Conservation (phyloP, 345 rosid species). For the Pistacia atlantica region DNA sequence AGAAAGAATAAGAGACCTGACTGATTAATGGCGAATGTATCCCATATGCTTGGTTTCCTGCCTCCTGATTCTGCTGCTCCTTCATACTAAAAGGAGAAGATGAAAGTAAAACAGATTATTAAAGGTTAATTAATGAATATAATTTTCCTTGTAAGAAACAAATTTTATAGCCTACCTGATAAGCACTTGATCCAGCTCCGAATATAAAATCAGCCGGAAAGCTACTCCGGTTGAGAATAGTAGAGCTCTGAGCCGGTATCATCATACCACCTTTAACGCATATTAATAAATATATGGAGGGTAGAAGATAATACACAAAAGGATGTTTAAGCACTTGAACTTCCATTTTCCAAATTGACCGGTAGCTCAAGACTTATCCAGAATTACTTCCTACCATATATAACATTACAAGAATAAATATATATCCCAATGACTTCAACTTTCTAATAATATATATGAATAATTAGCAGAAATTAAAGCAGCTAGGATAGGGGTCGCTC, state of each 20-base stretch:
- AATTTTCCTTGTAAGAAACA: no score
- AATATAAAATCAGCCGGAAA: conserved; percentile 18
- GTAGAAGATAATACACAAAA: neutral
- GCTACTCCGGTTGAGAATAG: conserved; percentile 10
- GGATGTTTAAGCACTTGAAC: neutral
- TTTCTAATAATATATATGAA: no score
- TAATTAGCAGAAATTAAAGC: no score
- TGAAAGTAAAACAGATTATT: neutral
- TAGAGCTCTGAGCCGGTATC: neutral
- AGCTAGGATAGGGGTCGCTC: no score
- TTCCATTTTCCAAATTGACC: neutral
- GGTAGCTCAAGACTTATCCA: neutral
- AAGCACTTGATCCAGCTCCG: conserved; percentile 20
- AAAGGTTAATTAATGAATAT: no score
- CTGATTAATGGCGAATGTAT: conserved; percentile 3
- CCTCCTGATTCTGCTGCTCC: conserved; percentile 19
- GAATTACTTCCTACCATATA: neutral
- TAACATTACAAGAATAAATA: neutral
- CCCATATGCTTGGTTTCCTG: conserved; percentile 27
- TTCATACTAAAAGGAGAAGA: conserved; percentile 17
- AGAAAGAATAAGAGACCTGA: neutral
- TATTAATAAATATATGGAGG: neutral
- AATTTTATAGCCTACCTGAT: conserved; percentile 8
- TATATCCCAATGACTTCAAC: no score
- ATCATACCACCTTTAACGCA: neutral